Evolutionary conservation across 2,329 filamentous ascomycete species (phyloP).

Genomic region (Triangularia verruculosa): DNA sequence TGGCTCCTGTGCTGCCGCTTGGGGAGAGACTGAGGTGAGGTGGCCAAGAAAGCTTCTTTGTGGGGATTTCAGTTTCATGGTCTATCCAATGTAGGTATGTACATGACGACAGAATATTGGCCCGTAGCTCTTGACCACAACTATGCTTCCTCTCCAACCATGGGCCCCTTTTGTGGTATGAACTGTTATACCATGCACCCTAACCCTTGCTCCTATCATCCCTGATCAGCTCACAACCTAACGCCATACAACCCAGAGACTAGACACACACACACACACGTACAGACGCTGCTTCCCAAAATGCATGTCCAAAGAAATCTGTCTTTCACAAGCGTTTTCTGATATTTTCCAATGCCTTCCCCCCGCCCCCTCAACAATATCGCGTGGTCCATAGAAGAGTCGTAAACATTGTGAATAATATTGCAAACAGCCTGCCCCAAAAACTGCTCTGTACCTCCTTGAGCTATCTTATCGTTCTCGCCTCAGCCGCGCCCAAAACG

Average conservation of each 20-base stretch:
- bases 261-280: neutral
- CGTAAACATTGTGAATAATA: neutral
- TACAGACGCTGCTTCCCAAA: neutral
- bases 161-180: neutral
- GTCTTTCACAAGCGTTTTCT: neutral
- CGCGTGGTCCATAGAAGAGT: neutral
- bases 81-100: neutral
- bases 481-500: neutral
- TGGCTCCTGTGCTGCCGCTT: neutral
- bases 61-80: neutral
- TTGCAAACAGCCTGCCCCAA: neutral
- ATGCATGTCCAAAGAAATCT: neutral
- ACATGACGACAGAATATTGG: neutral
- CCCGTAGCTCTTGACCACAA: neutral
- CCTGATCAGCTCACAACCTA: neutral
- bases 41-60: neutral
- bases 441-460: neutral
- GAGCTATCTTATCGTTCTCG: neutral
- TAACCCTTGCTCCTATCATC: neutral
- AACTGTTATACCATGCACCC: neutral
- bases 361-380: neutral
- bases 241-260: neutral
- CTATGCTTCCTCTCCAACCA: neutral
- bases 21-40: neutral
- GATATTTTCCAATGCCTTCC: neutral